Evolutionary conservation across 306 rosid genomes (phyloP).

Genomic region (Cicer chorassanicum): DNA sequence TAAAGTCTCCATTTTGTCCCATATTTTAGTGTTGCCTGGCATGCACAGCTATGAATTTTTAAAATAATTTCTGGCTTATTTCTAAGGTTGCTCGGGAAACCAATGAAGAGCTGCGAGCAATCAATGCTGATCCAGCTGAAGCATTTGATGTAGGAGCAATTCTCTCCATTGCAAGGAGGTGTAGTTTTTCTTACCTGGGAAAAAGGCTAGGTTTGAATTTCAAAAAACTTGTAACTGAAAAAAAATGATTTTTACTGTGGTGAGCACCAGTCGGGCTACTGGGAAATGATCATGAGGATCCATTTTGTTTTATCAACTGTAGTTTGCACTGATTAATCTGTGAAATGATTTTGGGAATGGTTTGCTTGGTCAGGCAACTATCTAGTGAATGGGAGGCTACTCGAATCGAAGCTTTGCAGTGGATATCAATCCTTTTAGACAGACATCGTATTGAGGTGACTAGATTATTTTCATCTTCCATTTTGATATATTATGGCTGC

Average conservation of each 20-base stretch:
- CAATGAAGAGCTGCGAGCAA: slow-evolving; percentile 84
- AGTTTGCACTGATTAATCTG: slow-evolving; percentile 38
- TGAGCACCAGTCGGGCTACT: slow-evolving; percentile 35
- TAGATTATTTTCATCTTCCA: slow-evolving; percentile 35
- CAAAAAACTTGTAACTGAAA: slow-evolving; percentile 43
- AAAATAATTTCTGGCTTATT: slow-evolving; percentile 40
- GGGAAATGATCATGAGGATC: slow-evolving; percentile 37
- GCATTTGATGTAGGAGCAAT: slow-evolving; percentile 89
- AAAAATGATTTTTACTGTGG: slow-evolving; percentile 24
- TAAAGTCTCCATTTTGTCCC: background rate
- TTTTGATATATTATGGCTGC: slow-evolving; percentile 38
- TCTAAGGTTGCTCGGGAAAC: slow-evolving; percentile 94
- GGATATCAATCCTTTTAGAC: slow-evolving; percentile 83
- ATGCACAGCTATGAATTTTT: slow-evolving; percentile 22
- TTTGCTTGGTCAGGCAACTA: slow-evolving; percentile 74
- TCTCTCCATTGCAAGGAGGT: slow-evolving; percentile 89
- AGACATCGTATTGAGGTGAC: slow-evolving; percentile 89
- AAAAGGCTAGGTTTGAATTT: slow-evolving; percentile 50
- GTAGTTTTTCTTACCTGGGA: slow-evolving; percentile 40
- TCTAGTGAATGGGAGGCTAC: slow-evolving; percentile 94
- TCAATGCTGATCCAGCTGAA: slow-evolving; percentile 80
- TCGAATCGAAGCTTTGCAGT: slow-evolving; percentile 87
- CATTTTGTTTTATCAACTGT: slow-evolving; percentile 33
- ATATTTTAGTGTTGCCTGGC: slow-evolving; percentile 2
- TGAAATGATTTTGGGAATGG: slow-evolving; percentile 43